These are phyloP conservation scores for Megacollybia platyphylla DNA, from an alignment of 1,284 basidiomycete species.

Conservation along the genomic window DNA sequence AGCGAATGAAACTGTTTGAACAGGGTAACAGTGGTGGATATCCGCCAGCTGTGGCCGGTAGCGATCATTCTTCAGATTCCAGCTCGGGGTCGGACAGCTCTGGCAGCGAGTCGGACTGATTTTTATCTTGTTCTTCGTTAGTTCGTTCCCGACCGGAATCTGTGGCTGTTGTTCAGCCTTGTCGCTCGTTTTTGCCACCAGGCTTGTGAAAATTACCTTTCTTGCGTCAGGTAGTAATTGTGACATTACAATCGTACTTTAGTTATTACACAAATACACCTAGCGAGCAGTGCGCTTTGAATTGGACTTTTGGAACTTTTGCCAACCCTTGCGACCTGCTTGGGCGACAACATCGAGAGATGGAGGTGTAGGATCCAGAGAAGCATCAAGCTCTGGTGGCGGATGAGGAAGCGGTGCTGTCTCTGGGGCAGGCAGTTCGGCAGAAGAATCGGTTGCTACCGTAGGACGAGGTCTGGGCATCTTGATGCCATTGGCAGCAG, in stretches of 20 bases:
- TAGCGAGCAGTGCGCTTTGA: slow-evolving; percentile 8
- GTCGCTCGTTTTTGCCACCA: neutral
- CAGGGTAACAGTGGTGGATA: slow-evolving; percentile 27
- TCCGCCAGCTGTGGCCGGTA: slow-evolving; percentile 12
- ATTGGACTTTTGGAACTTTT: slow-evolving; percentile 34
- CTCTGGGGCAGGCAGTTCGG: neutral
- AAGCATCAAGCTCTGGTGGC: neutral
- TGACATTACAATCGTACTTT: neutral
- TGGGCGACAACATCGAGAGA: slow-evolving; percentile 13
- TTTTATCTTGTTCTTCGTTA: slow-evolving; percentile 4
- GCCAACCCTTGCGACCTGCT: slow-evolving; percentile 33
- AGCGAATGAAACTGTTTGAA: slow-evolving; percentile 68
- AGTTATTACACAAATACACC: neutral
- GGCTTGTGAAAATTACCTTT: neutral
- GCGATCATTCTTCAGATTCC: slow-evolving; percentile 63
- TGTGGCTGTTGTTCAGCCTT: slow-evolving; percentile 3
- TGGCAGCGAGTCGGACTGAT: slow-evolving; percentile 71
- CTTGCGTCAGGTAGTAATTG: neutral
- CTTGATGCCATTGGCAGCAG: slow-evolving; percentile 65
- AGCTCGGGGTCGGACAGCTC: slow-evolving; percentile 67
- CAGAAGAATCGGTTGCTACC: slow-evolving; percentile 8
- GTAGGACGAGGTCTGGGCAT: slow-evolving; percentile 36
- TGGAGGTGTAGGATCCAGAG: slow-evolving; percentile 8
- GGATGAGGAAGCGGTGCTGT: neutral
- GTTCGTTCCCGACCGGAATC: neutral